Evolutionary conservation across 495 filamentous ascomycete genomes (phyloP).

Genomic region (Tuber calosporum): DNA sequence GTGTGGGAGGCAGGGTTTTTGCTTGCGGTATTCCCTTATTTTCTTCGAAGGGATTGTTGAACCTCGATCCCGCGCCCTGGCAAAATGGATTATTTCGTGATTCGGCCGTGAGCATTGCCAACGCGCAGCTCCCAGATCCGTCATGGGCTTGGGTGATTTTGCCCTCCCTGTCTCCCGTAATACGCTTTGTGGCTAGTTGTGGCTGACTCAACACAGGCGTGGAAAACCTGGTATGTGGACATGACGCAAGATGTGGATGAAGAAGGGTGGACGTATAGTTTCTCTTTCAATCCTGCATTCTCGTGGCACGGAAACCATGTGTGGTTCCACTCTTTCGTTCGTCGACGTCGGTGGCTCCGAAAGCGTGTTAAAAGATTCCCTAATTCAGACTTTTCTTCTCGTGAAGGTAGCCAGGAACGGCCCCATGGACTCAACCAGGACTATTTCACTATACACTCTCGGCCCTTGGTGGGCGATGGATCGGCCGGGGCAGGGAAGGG

Average conservation of each 20-base stretch:
- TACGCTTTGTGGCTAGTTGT: not conserved
- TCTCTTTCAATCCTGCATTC: constrained; percentile 67
- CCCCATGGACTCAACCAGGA: constrained; percentile 64
- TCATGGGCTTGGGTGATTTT: constrained; percentile 71
- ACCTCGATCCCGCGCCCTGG: constrained; percentile 81
- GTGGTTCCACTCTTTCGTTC: constrained; percentile 89
- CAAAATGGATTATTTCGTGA: constrained; percentile 63
- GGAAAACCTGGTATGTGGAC: constrained; percentile 90
- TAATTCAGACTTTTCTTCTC: constrained; percentile 36
- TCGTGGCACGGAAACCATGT: constrained; percentile 86
- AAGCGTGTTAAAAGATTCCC: constrained; percentile 60
- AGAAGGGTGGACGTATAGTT: constrained; percentile 92
- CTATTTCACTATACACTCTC: constrained; percentile 73
- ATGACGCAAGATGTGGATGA: constrained; percentile 81
- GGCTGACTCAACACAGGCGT: constrained; percentile 45
- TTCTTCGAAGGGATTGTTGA: constrained; percentile 74
- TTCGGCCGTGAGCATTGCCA: constrained; percentile 77
- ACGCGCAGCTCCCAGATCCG: constrained; percentile 88
- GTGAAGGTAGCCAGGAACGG: constrained; percentile 33
- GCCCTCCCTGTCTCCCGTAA: not conserved
- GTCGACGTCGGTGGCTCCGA: constrained; percentile 80
- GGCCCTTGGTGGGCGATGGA: constrained; percentile 6
- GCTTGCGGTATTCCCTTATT: constrained; percentile 84
- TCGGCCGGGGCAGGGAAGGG: constrained; percentile 12
- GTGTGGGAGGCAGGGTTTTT: constrained; percentile 49